A percentile compares a stretch with the other conserved stretches of the same genome.
Evolutionary conservation across 192 early-diverging fungal species (phyloP).

Genomic region (Backusella macrospora): DNA sequence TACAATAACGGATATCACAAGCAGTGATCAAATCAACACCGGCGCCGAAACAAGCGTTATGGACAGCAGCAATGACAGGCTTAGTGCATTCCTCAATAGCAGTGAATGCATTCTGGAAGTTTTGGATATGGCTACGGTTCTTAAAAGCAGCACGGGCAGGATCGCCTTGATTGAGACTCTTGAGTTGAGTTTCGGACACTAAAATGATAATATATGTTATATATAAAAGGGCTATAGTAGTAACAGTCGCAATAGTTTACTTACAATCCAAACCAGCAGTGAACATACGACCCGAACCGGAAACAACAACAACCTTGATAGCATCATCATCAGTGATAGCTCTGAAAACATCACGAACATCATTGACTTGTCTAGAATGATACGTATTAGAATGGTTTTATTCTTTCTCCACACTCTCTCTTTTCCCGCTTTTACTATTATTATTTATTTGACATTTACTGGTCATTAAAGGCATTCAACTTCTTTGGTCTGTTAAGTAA

Average conservation of each 20-base stretch:
- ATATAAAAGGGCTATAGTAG: neutral
- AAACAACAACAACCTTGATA: conserved; percentile 78
- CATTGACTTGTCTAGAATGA: conserved; percentile 61
- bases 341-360: conserved; percentile 65
- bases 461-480: conserved; percentile 80
- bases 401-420: neutral
- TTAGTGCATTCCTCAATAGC: conserved; percentile 84
- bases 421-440: neutral
- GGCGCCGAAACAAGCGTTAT: conserved; percentile 84
- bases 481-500: conserved; percentile 81
- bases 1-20: conserved; percentile 88
- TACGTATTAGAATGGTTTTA: conserved; percentile 21
- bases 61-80: conserved; percentile 88
- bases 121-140: conserved; percentile 14
- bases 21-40: conserved; percentile 89
- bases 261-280: conserved; percentile 91
- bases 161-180: neutral
- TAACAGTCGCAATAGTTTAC: neutral
- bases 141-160: neutral
- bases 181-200: conserved; percentile 5
- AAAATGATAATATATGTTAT: neutral
- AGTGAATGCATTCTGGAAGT: conserved; percentile 70
- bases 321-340: conserved; percentile 60
- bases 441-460: conserved; percentile 39
- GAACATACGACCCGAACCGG: conserved; percentile 76